phyloP scores from a whole-genome alignment of 805 yeast species.

The Wilhelminamyces savonicus region DNA sequence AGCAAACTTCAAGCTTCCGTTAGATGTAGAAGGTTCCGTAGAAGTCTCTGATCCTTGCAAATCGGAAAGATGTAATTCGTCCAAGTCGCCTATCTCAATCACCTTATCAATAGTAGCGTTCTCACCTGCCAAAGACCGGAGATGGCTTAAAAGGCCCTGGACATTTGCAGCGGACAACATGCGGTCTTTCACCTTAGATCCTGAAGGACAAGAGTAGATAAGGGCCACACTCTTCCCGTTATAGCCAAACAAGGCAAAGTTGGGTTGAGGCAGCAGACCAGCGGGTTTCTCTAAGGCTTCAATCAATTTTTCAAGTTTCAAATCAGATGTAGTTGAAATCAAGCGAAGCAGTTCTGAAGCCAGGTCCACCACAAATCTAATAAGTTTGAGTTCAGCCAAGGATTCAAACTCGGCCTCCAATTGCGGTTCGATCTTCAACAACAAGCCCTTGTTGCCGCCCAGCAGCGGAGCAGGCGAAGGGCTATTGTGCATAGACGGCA shows the following conservation, averaged over 20 bases:
- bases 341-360: slow-evolving; percentile 35
- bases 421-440: slow-evolving; percentile 7
- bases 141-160: slow-evolving; percentile 48
- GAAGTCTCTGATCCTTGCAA: slow-evolving; percentile 22
- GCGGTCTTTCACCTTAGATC: slow-evolving; percentile 81
- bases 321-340: slow-evolving; percentile 10
- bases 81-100: slow-evolving; percentile 68
- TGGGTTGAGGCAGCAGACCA: slow-evolving; percentile 39
- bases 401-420: neutral
- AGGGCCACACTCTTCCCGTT: slow-evolving; percentile 42
- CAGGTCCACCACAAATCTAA: slow-evolving; percentile 47
- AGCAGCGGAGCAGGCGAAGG: too few relatives aligned
- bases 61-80: slow-evolving; percentile 55
- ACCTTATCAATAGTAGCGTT: slow-evolving; percentile 33
- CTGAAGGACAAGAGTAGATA: slow-evolving; percentile 85
- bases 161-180: slow-evolving; percentile 89
- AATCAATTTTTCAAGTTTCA: slow-evolving; percentile 15
- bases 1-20: slow-evolving; percentile 27
- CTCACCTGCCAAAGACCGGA: slow-evolving; percentile 32
- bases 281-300: slow-evolving; percentile 14
- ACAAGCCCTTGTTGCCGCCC: slow-evolving; percentile 5
- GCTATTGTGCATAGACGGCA: slow-evolving; percentile 30
- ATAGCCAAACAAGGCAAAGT: slow-evolving; percentile 48
- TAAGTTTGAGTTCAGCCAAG: slow-evolving; percentile 14
- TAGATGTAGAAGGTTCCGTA: slow-evolving; percentile 4